Evolutionary conservation across 148 eudicot species (phyloP).

Genomic region (Tetragonia tetragonoides): DNA sequence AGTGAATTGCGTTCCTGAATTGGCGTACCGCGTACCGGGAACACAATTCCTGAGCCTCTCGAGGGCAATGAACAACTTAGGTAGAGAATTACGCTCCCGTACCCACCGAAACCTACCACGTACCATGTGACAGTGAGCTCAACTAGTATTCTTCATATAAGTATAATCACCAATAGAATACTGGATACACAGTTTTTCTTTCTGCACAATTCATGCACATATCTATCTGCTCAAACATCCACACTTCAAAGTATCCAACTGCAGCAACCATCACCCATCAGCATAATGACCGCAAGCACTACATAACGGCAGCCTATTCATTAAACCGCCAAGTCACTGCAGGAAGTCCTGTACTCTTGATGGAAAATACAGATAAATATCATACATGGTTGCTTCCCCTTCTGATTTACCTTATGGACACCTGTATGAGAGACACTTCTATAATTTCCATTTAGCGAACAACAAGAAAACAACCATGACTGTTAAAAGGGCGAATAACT

Average conservation of each 20-base stretch:
- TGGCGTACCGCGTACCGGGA: no score
- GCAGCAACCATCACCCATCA: not conserved
- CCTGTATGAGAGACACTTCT: constrained; percentile 23
- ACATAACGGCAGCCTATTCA: constrained; percentile 5
- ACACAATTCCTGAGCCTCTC: no score
- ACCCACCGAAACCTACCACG: no score
- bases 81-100: no score
- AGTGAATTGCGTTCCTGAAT: no score
- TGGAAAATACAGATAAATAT: constrained; percentile 11
- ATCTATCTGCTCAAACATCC: no score
- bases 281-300: constrained; percentile 6
- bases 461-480: no score
- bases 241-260: not conserved
- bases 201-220: not conserved
- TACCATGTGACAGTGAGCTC: no score
- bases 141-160: constrained; percentile 10
- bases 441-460: not conserved
- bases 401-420: constrained; percentile 22
- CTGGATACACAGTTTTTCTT: not conserved
- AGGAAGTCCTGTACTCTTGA: not conserved
- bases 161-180: not conserved
- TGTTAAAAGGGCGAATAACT: no score
- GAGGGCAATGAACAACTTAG: no score
- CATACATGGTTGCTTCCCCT: constrained; percentile 3
- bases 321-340: constrained; percentile 5